Conservation (phyloP, 345 rosid genomes). For the Syzygium grande region DNA sequence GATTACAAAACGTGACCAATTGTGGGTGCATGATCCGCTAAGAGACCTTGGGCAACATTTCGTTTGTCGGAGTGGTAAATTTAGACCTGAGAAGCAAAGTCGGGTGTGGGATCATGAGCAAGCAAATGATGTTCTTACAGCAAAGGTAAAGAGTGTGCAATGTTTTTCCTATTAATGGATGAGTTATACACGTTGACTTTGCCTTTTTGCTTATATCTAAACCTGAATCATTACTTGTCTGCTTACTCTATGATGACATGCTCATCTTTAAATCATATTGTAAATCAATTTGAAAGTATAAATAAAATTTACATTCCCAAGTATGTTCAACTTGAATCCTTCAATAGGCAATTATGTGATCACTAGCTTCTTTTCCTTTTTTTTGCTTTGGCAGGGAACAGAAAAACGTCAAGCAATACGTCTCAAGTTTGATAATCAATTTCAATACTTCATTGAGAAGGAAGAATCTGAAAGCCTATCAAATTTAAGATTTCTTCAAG, state of each 20-base stretch:
- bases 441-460: accelerated
- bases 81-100: neutral
- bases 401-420: neutral
- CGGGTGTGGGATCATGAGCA: neutral
- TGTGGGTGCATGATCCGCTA: neutral
- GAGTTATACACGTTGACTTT: neutral
- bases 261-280: accelerated
- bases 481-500: neutral
- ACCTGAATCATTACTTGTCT: accelerated
- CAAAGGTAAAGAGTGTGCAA: neutral
- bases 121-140: accelerated
- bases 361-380: accelerated
- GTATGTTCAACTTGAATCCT: neutral
- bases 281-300: accelerated
- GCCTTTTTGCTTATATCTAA: accelerated
- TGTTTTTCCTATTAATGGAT: accelerated
- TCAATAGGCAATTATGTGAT: neutral
- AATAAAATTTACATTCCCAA: accelerated
- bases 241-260: accelerated
- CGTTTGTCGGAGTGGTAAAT: accelerated
- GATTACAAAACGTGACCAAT: accelerated
- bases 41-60: neutral
- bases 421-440: neutral
- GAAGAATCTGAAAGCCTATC: neutral
- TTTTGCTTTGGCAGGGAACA: neutral